Base-by-base conservation (phyloP, 2,329 filamentous ascomycete species). In the Penicillium sp. region DNA sequence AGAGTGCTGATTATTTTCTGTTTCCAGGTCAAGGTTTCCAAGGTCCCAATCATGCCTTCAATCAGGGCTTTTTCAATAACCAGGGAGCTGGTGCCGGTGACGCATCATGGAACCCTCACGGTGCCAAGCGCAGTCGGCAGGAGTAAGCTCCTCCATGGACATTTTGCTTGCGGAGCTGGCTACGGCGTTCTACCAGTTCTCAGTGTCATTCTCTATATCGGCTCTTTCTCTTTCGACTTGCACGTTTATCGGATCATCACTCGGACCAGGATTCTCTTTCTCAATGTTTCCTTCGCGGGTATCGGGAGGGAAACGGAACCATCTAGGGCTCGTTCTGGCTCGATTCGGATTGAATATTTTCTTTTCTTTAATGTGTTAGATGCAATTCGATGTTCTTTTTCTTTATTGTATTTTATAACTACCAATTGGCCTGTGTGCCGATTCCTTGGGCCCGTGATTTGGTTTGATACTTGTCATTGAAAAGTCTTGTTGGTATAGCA, bases 81-180 rank as follows among this genome's bases (percentile, higher is more conserved):
- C 73, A 73, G 44, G 71, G 72, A 50, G 72, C 66, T 35, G 70
- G 47, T n/a, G 44, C 71, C 28, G 73, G 74, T 38, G 77, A 83
- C 50, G 84, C 84, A 47, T 83, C 82, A 70, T 88, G 87, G 77
- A 92, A 92, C 63, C 88, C 88, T 5, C 88, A 92, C 59, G 87
- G 87, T 27, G 83, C 84, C 3, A 93, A 93, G 74, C 79, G 88
- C 58, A 85, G 87, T 57, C 81, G 88, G 55, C 87, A 87, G 53
- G 88, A 91, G 60, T 81, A 72, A 47, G 6, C 5, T 15, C 31
- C 29, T 13, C 5, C 6, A 15, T 15, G 18, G 15, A 20, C 33
- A 37, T 49, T 46, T 40, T 50, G 27, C 13, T 47, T 37, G 47
- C 29, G 35, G 25, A 42, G 44, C 49, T 55, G 52, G 52, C 42